Evolutionary conservation across 306 rosid species (phyloP).

Genomic region (Rosa multiflora): DNA sequence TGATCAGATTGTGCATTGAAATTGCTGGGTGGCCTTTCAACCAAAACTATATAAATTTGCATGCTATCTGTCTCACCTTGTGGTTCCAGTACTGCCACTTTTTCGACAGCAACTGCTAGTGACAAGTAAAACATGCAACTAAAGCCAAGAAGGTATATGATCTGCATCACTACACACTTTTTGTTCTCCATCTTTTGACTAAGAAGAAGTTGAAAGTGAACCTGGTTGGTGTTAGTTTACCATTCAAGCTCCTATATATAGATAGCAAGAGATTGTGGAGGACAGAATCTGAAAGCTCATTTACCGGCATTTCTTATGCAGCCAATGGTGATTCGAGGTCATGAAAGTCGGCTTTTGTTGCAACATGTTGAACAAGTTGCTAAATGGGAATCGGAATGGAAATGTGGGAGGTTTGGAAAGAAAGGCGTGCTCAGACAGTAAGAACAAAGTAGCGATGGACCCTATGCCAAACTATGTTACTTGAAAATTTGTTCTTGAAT

Average conservation of each 20-base stretch:
- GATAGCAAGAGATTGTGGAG: background rate
- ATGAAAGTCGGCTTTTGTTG: background rate
- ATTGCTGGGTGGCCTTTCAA: constrained; percentile 19
- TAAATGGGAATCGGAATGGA: background rate
- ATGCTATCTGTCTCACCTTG: constrained; percentile 8
- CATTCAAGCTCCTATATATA: background rate
- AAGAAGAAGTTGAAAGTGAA: background rate
- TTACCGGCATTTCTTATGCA: constrained; percentile 1
- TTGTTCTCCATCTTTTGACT: constrained; percentile 30
- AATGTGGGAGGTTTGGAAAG: background rate
- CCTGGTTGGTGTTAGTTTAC: background rate
- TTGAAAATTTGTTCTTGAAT: background rate
- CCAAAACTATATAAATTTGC: constrained; percentile 51
- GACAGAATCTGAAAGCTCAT: background rate
- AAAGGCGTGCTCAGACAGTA: background rate
- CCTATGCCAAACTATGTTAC: background rate
- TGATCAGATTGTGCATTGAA: background rate
- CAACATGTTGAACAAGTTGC: background rate
- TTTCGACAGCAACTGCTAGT: constrained; percentile 3
- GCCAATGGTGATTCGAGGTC: background rate
- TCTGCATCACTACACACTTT: constrained; percentile 8
- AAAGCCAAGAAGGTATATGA: constrained; percentile 30
- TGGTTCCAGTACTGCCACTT: background rate
- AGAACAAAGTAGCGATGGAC: background rate
- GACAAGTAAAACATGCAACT: constrained; percentile 24